Base-by-base conservation (phyloP, 2,329 filamentous ascomycete genomes). In the Penicillium sp. region DNA sequence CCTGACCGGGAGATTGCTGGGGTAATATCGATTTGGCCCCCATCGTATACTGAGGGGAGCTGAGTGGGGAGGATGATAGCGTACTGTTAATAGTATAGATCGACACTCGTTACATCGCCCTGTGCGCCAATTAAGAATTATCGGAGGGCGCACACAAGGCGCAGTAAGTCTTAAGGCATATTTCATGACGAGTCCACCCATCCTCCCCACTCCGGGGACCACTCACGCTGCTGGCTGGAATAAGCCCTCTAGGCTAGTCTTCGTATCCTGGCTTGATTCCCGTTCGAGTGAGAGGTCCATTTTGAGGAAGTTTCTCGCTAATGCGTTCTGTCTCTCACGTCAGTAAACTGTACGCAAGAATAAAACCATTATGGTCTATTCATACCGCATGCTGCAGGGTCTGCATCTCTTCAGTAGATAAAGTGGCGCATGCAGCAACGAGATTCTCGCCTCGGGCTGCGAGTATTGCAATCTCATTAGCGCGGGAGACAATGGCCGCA, bases 371-470 rank as follows among this genome's bases (percentile, higher is more conserved):
- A 25, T 16, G 22, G 39, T 27, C 18, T 25, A 4, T 41, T 16
- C 75, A 61, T 70, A 83, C 83, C 22, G 91, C 90, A 56, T 81
- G 74, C 60, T 85, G 79, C n/a, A 96, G 76, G 33, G 82, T 81
- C n/a, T 73, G 69, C 46, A 79, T 78, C 63, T 96, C 90, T 4
- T 76, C 74, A 0, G 76, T 73, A 0, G 85, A 84, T 57, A 95
- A 74, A 40, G 78, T 79, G 4, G 88, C 83, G 69, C 89, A 96
- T 18, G 85, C 82, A 27, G 83, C 80, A 5, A 87, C 81, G 2
- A 97, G 76, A 68, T 95, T 89, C 64, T 92, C 88, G 6, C 90
- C 89, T 45, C 79, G 82, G 14, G 83, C 82, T 30, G 87, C 77
- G 14, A 94, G 75, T 6, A 83, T 69, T 20, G 87, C 83, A 31